Evolutionary conservation across 139 green algal genomes (phyloP).

Genomic region (Micromonas commoda): DNA sequence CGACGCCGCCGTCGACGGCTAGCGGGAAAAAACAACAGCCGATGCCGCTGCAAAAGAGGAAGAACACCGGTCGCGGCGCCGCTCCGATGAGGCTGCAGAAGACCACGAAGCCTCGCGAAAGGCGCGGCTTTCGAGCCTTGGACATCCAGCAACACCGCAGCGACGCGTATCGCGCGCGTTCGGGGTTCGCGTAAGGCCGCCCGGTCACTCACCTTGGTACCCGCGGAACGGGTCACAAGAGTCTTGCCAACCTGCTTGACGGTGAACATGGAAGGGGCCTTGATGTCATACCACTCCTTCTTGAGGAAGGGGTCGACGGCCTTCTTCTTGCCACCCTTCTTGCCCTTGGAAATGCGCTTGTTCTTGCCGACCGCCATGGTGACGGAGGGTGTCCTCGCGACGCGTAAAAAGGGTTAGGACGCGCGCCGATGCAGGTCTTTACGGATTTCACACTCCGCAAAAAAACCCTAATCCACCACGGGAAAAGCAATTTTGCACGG

Average conservation of each 20-base stretch:
- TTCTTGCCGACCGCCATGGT: constrained; percentile 75
- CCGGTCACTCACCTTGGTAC: constrained; percentile 81
- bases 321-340: constrained; percentile 99
- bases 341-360: constrained; percentile 97
- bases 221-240: constrained; percentile 88
- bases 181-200: background rate
- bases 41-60: no score
- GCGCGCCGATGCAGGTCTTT: no score
- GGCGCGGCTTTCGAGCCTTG: background rate
- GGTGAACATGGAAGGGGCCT: constrained; percentile 92
- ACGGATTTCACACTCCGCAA: no score
- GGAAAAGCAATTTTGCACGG: no score
- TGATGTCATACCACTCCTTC: constrained; percentile 99
- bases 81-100: no score
- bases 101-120: background rate
- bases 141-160: background rate
- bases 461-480: no score
- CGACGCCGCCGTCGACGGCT: no score
- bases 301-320: constrained; percentile 92
- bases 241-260: constrained; percentile 94
- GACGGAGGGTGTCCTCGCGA: background rate
- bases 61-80: no score
- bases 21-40: background rate
- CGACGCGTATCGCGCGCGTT: constrained; percentile 3
- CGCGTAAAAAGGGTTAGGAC: background rate